These are phyloP conservation scores for Candida albicans DNA, from an alignment of 1,139 yeast species.

Conservation along the genomic window DNA sequence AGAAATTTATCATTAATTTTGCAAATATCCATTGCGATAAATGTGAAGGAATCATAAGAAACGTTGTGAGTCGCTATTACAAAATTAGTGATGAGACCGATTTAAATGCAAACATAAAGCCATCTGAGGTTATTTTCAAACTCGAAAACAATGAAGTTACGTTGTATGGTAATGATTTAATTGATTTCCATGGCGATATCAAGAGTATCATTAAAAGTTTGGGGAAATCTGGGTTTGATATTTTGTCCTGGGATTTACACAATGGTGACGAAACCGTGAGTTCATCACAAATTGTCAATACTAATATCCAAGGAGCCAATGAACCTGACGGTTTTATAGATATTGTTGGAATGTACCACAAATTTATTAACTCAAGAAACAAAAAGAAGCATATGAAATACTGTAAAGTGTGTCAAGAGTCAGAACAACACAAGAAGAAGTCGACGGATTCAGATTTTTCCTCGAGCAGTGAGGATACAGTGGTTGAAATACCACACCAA, in stretches of 20 bases:
- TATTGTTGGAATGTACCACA: slow-evolving; percentile 15
- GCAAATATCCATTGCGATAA: slow-evolving; percentile 54
- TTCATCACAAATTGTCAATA: slow-evolving; percentile 12
- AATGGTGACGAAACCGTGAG: slow-evolving; percentile 18
- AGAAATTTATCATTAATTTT: slow-evolving; percentile 29
- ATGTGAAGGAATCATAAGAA: slow-evolving; percentile 40
- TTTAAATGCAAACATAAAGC: slow-evolving; percentile 2
- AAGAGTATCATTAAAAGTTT: slow-evolving; percentile 27
- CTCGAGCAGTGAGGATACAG: slow-evolving; percentile 24
- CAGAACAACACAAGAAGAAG: slow-evolving; percentile 14
- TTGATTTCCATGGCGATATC: slow-evolving; percentile 15
- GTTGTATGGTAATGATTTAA: slow-evolving; percentile 17
- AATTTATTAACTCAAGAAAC: slow-evolving; percentile 9
- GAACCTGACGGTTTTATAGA: slow-evolving; percentile 18
- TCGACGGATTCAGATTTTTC: slow-evolving; percentile 6
- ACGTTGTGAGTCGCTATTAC: slow-evolving; percentile 17
- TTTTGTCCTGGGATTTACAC: slow-evolving; percentile 34
- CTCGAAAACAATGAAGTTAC: slow-evolving; percentile 22
- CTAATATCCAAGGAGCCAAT: slow-evolving; percentile 4
- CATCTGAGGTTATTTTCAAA: slow-evolving; percentile 16
- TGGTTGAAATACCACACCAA: slow-evolving; percentile 25
- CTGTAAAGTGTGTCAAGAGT: slow-evolving; percentile 33
- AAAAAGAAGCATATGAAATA: slow-evolving; percentile 28
- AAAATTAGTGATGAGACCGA: slow-evolving; percentile 18
- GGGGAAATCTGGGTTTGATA: slow-evolving; percentile 30